Evolutionary conservation across 441 rosid species (phyloP).

Genomic region (Euphorbia corollata): DNA sequence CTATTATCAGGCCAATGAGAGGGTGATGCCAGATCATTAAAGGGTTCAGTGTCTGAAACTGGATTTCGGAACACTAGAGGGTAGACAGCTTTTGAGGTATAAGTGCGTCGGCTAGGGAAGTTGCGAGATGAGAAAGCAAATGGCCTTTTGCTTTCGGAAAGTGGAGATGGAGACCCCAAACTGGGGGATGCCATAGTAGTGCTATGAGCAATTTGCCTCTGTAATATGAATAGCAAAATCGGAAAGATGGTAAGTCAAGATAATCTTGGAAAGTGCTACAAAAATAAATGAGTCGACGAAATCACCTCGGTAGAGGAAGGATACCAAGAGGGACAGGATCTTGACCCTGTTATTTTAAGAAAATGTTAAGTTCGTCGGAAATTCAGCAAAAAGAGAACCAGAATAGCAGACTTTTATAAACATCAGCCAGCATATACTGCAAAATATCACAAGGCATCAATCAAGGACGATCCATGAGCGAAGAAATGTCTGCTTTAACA

Average conservation of each 20-base stretch:
- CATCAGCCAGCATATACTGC: background rate
- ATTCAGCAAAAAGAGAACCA: background rate
- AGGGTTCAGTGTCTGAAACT: slow-evolving; percentile 56
- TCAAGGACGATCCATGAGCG: background rate
- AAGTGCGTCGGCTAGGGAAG: slow-evolving; percentile 38
- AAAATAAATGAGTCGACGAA: slow-evolving; percentile 9
- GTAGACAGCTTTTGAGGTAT: slow-evolving; percentile 57
- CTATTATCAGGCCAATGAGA: slow-evolving; percentile 39
- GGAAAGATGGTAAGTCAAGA: slow-evolving; percentile 7
- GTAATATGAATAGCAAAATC: slow-evolving; percentile 20
- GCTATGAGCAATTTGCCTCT: slow-evolving; percentile 41
- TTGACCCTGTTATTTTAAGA: slow-evolving; percentile 35
- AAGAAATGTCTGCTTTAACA: background rate
- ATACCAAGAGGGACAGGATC: slow-evolving; percentile 39
- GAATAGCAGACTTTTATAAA: background rate
- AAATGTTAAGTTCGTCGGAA: slow-evolving; percentile 7
- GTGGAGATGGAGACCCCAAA: slow-evolving; percentile 57
- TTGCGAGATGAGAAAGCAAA: slow-evolving; percentile 32
- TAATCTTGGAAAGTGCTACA: slow-evolving; percentile 11
- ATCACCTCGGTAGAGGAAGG: slow-evolving; percentile 51
- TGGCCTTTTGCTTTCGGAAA: slow-evolving; percentile 44
- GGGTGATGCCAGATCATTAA: slow-evolving; percentile 44
- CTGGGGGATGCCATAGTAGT: slow-evolving; percentile 43
- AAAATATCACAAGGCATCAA: background rate
- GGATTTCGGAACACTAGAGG: slow-evolving; percentile 75